Conservation (phyloP, 768 basidiomycete species). For the Leccinum variicolor region DNA sequence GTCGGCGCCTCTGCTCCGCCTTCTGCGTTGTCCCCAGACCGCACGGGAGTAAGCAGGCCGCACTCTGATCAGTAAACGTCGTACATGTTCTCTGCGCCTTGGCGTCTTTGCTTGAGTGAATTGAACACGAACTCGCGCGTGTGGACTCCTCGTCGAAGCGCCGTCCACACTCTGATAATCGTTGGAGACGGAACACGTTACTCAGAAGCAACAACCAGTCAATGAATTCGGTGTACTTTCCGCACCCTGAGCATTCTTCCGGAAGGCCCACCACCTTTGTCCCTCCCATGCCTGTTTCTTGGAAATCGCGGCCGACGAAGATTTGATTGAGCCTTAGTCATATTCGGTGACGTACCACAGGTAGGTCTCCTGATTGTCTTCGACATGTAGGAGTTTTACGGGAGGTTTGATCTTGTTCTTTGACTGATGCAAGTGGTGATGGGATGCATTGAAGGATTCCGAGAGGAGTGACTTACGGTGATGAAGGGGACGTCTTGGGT, state of each 20-base stretch:
- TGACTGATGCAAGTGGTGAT: background rate
- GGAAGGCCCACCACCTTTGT: slow-evolving; percentile 15
- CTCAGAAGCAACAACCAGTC: slow-evolving; percentile 3
- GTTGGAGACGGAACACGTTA: background rate
- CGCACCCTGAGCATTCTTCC: slow-evolving; percentile 4
- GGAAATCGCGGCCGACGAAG: slow-evolving; percentile 12
- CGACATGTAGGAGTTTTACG: background rate
- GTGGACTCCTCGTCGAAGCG: slow-evolving; percentile 15
- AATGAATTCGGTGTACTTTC: slow-evolving; percentile 17
- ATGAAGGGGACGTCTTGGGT: slow-evolving; percentile 7
- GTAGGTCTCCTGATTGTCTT: background rate
- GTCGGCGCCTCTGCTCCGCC: slow-evolving; percentile 13
- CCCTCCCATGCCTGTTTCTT: slow-evolving; percentile 11
- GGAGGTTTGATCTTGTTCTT: slow-evolving; percentile 10
- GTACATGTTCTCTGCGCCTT: slow-evolving; percentile 17
- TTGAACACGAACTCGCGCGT: slow-evolving; percentile 18
- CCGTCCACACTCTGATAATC: slow-evolving; percentile 13
- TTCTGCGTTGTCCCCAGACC: slow-evolving; percentile 15
- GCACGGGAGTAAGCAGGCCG: slow-evolving; percentile 6
- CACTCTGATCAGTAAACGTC: slow-evolving; percentile 19
- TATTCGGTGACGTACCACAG: slow-evolving; percentile 19
- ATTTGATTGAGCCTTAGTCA: slow-evolving; percentile 14
- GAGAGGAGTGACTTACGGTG: background rate
- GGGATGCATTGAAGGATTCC: background rate
- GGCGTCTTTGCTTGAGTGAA: slow-evolving; percentile 7